These are phyloP conservation scores for Calonectria leucothoes DNA, from an alignment of 2,329 filamentous ascomycete species.

Conservation along the genomic window DNA sequence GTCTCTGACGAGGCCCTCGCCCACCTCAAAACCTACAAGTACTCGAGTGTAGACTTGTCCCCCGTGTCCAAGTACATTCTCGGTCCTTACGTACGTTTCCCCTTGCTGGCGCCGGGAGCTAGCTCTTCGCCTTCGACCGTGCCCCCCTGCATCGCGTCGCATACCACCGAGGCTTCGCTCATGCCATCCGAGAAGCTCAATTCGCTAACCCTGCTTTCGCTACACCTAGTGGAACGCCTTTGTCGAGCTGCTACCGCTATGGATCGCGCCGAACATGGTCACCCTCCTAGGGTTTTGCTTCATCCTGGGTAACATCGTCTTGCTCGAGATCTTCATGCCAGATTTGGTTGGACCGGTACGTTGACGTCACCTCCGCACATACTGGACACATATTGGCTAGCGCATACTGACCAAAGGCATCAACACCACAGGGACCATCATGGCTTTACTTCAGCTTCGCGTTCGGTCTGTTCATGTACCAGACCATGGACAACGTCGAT, in stretches of 20 bases:
- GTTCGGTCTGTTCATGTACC: slow-evolving; percentile 97
- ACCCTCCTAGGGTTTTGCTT: slow-evolving; percentile 95
- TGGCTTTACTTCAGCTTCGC: slow-evolving; percentile 98
- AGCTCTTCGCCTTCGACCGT: background rate
- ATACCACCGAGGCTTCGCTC: slow-evolving; percentile 18
- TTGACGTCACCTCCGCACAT: slow-evolving; percentile 23
- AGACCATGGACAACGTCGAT: slow-evolving; percentile 98
- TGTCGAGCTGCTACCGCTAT: slow-evolving; percentile 91
- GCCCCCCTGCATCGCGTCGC: background rate
- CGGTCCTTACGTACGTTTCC: slow-evolving; percentile 84
- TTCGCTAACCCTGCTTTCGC: slow-evolving; percentile 32
- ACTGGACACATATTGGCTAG: background rate
- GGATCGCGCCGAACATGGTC: slow-evolving; percentile 98
- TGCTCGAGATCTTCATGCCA: slow-evolving; percentile 83
- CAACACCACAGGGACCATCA: slow-evolving; percentile 72
- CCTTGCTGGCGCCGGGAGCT: slow-evolving; percentile 10
- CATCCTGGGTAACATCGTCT: slow-evolving; percentile 84
- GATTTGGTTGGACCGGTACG: slow-evolving; percentile 90
- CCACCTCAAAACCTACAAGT: slow-evolving; percentile 96
- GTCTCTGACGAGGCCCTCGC: slow-evolving; percentile 91
- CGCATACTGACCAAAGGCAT: slow-evolving; percentile 22
- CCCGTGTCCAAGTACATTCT: slow-evolving; percentile 93
- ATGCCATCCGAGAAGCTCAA: background rate
- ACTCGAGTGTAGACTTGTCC: slow-evolving; percentile 96
- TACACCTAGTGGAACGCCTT: slow-evolving; percentile 89